These are phyloP conservation scores for Cladophialophora psammophila DNA, from an alignment of 2,329 filamentous ascomycete species.

Conservation along the genomic window DNA sequence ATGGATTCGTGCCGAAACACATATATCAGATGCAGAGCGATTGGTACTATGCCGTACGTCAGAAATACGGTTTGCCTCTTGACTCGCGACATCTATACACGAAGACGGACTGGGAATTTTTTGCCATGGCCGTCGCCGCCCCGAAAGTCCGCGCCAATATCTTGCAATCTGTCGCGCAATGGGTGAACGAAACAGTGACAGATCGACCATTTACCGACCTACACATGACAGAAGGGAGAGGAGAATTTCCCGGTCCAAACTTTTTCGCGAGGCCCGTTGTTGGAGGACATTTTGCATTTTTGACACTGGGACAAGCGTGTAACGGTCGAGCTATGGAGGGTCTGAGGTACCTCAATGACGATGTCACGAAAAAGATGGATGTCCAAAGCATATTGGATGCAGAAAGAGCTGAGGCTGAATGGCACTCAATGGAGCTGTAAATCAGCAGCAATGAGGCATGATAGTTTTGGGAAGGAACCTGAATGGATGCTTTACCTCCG, in stretches of 20 bases:
- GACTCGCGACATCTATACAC: conserved; percentile 84
- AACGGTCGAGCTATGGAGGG: conserved; percentile 70
- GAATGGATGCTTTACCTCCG: background rate
- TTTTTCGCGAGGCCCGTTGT: conserved; percentile 87
- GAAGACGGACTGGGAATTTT: conserved; percentile 92
- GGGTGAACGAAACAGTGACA: conserved; percentile 83
- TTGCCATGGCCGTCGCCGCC: conserved; percentile 79
- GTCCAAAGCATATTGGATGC: conserved; percentile 32
- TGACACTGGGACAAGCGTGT: conserved; percentile 82
- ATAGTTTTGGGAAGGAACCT: background rate
- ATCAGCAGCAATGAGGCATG: background rate
- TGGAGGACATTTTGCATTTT: conserved; percentile 83
- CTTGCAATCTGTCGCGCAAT: conserved; percentile 74
- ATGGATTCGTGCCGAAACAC: conserved; percentile 73
- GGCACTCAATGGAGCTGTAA: conserved; percentile 17
- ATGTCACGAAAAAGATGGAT: conserved; percentile 37
- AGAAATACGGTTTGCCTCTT: conserved; percentile 81
- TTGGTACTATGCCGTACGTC: conserved; percentile 81
- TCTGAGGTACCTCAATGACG: conserved; percentile 57
- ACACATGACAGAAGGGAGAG: conserved; percentile 77
- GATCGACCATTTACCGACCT: conserved; percentile 82
- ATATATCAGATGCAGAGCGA: conserved; percentile 81
- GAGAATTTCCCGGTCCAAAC: conserved; percentile 74
- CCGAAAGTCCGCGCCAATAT: conserved; percentile 71
- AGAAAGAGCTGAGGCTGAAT: conserved; percentile 32